Evolutionary conservation across 2,329 filamentous ascomycete species (phyloP), one percentile per base, ranked within the genome.

Genomic region (Neopestalotiopsis sp.): DNA sequence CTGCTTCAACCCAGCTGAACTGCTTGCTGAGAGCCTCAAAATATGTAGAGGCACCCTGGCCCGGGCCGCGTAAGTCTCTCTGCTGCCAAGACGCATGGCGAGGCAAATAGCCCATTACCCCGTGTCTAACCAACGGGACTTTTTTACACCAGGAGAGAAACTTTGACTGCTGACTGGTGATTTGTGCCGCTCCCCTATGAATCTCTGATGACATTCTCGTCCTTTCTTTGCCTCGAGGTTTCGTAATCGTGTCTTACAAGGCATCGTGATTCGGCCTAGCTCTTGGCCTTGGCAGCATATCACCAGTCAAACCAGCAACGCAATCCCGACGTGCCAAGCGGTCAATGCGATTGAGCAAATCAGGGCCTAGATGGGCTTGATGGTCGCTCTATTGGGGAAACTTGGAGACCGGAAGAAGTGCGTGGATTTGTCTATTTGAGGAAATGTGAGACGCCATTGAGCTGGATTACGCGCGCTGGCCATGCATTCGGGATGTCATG

Each of bases 1-100:
- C 17, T 7, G n/a, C 42, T 7, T 20, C 20, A 24, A 58, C 53
- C 14, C 24, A 17, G 4, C 57, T 14, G 24, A 28, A 28, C 5
- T 34, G 20, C 4, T 5, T 28, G 57, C 57, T 24, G 30, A 30
- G 57, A 59, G 57, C 57, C 57, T 59, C 57, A 59, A n/a, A 14
- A 24, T 7, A 24, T 59, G 57, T 28, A 34, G 24, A 59, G 13
- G n/a, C 14, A 59, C 57, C 57, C 57, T 59, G 24, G n/a, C n/a
- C 45, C 57, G 57, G 57, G 57, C 57, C 57, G 57, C 57, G 57
- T 59, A 59, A 59, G 57, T 59, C 28, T 14, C 13, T 34, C 24
- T 34, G 30, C 30, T 59, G 57, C 57, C 57, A 59, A 59, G 57
- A 59, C 57, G 20, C 57, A 59, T n/a, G 30, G 24, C 30, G 57